These are phyloP conservation scores for Panellus pusillus DNA, from an alignment of 768 basidiomycete species.

Conservation along the genomic window DNA sequence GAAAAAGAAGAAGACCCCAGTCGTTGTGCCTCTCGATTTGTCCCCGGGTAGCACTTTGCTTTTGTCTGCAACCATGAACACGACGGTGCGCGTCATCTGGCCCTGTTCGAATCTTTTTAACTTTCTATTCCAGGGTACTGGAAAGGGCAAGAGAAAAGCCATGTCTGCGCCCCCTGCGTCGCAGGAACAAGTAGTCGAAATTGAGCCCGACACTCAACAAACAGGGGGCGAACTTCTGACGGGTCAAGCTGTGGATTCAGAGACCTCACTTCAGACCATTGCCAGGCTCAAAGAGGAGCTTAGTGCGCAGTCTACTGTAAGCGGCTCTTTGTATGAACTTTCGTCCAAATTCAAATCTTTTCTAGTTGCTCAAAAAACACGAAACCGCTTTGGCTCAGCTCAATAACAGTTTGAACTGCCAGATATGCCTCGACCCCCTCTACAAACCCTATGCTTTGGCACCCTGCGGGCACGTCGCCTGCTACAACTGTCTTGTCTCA, in stretches of 20 bases:
- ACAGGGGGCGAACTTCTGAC: slow-evolving; percentile 14
- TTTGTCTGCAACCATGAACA: neutral
- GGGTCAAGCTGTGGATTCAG: neutral
- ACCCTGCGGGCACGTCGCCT: slow-evolving; percentile 75
- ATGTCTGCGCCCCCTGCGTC: slow-evolving; percentile 24
- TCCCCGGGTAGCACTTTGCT: neutral
- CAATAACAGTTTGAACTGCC: slow-evolving; percentile 68
- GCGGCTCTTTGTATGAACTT: slow-evolving; percentile 14
- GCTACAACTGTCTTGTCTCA: slow-evolving; percentile 67
- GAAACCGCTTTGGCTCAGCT: slow-evolving; percentile 52
- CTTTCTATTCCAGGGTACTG: slow-evolving; percentile 24
- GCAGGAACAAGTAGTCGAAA: neutral
- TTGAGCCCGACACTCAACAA: slow-evolving; percentile 6
- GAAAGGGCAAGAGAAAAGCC: slow-evolving; percentile 43
- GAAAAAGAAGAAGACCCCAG: slow-evolving; percentile 36
- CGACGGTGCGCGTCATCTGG: slow-evolving; percentile 23
- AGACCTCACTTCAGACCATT: slow-evolving; percentile 23
- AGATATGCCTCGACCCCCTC: slow-evolving; percentile 77
- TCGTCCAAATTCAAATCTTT: neutral
- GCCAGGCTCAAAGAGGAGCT: slow-evolving; percentile 46
- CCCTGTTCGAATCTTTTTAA: neutral
- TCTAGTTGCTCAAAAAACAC: slow-evolving; percentile 52
- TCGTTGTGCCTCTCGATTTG: slow-evolving; percentile 26
- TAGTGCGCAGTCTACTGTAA: slow-evolving; percentile 38
- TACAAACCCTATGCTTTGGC: slow-evolving; percentile 72